Conservation (phyloP, 1,139 yeast genomes). For the Kurtzmaniella quercitrusa region DNA sequence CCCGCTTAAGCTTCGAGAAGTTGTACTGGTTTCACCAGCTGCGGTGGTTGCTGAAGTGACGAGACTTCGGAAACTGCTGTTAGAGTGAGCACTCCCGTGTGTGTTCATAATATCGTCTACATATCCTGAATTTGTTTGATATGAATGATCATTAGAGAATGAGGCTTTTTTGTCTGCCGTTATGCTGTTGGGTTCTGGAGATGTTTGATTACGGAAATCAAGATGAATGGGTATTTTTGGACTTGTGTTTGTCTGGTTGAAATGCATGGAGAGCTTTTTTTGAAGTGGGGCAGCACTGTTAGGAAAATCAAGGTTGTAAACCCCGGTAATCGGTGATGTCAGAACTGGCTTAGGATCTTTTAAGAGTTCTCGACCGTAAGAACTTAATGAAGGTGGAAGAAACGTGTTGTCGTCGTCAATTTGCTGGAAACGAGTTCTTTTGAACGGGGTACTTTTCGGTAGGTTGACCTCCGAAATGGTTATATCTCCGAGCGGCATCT, state of each 20-base stretch:
- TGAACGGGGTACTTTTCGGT: constrained; percentile 3
- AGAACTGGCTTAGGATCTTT: constrained; percentile 19
- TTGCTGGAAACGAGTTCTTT: constrained; percentile 4
- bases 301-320: constrained; percentile 33
- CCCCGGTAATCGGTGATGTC: constrained; percentile 22
- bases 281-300: constrained; percentile 18
- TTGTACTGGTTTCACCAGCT: constrained; percentile 8
- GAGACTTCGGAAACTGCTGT: not conserved
- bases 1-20: constrained; percentile 1
- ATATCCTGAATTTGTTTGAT: not conserved
- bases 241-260: constrained; percentile 16
- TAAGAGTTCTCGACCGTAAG: constrained; percentile 45
- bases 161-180: constrained; percentile 1
- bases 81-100: not conserved
- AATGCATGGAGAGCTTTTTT: constrained; percentile 32
- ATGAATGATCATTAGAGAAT: not conserved
- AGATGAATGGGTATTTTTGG: constrained; percentile 5
- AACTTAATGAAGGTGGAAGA: constrained; percentile 63
- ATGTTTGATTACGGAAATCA: not conserved
- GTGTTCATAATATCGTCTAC: constrained; percentile 1
- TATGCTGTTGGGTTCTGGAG: constrained; percentile 1
- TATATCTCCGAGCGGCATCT: constrained; percentile 15
- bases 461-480: constrained; percentile 9
- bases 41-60: constrained; percentile 18
- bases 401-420: constrained; percentile 51